A percentile compares a stretch with the other conserved stretches of the same genome.
These are phyloP conservation scores for Cystofilobasidium capitatum DNA, from an alignment of 768 basidiomycete species.

Conservation along the genomic window DNA sequence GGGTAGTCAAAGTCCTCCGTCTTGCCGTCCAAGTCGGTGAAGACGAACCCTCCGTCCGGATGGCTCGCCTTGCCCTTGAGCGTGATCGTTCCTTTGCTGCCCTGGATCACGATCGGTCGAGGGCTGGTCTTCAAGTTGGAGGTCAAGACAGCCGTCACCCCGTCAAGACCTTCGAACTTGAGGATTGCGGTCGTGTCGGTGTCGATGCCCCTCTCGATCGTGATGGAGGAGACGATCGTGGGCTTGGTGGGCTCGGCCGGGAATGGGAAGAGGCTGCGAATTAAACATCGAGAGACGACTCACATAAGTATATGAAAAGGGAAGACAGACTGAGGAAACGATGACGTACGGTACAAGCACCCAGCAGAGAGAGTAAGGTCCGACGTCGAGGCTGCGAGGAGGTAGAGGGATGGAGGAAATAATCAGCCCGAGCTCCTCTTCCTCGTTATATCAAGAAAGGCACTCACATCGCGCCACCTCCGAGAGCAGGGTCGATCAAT, in stretches of 20 bases:
- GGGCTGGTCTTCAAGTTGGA: not conserved
- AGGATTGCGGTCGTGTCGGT: conserved; percentile 14
- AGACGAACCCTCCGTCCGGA: conserved; percentile 8
- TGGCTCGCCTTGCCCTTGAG: not conserved
- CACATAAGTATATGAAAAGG: not conserved
- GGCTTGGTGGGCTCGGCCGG: conserved; percentile 1
- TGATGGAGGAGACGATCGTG: conserved; percentile 17
- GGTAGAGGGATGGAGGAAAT: not conserved
- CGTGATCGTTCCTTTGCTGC: conserved; percentile 11
- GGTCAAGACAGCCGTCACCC: conserved; percentile 6
- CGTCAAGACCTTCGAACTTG: conserved; percentile 4
- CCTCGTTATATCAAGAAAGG: too few species aligned
- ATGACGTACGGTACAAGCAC: not conserved
- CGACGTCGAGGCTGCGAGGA: not conserved
- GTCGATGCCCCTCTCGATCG: conserved; percentile 9
- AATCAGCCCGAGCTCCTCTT: too few species aligned
- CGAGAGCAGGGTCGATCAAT: conserved; percentile 22
- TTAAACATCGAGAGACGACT: not conserved
- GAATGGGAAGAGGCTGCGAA: conserved; percentile 18
- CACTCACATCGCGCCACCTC: conserved; percentile 18
- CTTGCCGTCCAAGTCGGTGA: conserved; percentile 3
- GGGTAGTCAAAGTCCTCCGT: conserved; percentile 7
- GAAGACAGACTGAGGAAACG: not conserved
- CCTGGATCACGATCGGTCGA: conserved; percentile 2
- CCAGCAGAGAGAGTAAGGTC: not conserved